Percentiles rank a stretch among this genome's conserved stretches.
Evolutionary conservation across 768 basidiomycete species (phyloP).

Genomic region (Cystofilobasidium macerans): DNA sequence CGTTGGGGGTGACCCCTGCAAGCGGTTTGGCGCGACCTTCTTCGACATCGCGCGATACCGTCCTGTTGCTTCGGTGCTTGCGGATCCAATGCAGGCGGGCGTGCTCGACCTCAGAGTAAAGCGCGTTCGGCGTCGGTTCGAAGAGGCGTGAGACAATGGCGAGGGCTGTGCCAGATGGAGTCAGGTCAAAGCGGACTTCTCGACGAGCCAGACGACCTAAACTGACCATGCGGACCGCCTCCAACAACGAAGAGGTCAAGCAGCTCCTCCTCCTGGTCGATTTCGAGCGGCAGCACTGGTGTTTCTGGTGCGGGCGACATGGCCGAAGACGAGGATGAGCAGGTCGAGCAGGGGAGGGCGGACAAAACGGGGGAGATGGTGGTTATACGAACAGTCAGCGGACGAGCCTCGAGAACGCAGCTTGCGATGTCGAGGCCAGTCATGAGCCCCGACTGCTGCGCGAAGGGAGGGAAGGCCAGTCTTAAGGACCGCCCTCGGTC

Average conservation of each 20-base stretch:
- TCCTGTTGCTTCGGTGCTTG: constrained; percentile 21
- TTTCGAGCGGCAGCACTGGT: background rate
- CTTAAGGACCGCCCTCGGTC: no score
- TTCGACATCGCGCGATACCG: constrained; percentile 15
- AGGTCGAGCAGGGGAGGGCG: background rate
- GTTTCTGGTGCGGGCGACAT: constrained; percentile 1
- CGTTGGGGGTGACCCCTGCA: background rate
- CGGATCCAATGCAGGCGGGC: constrained; percentile 31
- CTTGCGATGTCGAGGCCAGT: no score
- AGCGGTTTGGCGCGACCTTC: constrained; percentile 7
- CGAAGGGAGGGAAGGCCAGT: no score
- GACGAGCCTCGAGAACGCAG: no score
- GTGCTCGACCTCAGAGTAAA: constrained; percentile 34
- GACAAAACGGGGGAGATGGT: background rate
- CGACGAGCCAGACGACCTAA: background rate
- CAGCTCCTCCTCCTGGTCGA: background rate
- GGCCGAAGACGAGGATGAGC: background rate
- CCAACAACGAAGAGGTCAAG: constrained; percentile 30
- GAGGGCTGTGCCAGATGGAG: constrained; percentile 16
- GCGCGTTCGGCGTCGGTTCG: constrained; percentile 29
- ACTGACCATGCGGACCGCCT: constrained; percentile 29
- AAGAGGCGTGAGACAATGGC: constrained; percentile 29
- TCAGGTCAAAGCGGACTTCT: background rate
- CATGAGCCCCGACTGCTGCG: no score
- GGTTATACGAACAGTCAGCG: no score